Evolutionary conservation across 805 yeast species (phyloP), one percentile per base, ranked within the genome.

Genomic region (Schwanniomyces sp.): DNA sequence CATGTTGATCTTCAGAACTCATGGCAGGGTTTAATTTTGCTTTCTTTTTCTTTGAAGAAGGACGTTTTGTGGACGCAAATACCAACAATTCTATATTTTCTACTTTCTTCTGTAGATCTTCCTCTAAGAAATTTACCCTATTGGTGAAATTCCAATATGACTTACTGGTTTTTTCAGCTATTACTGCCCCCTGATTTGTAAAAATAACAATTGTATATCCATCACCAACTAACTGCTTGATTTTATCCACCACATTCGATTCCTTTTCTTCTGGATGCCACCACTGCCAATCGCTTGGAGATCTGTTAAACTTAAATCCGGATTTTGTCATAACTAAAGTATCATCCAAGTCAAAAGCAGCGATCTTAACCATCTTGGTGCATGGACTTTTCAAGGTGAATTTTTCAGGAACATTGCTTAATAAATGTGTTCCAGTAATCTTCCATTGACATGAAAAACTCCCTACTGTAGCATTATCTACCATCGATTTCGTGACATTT

Each of bases 281-380:
- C 66, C 84, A 75, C 57, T 72, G 70, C 98, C 98, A 92, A 63
- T 92, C 98, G 3, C 63, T 51, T 1, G 86, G 77, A 7, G 79
- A 69, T 21, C 75, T 65, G 0, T 90, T 75, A 59, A 84, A 89
- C 41, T 71, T 76, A 14, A 58, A 41, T 0, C 88, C 89, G 0
- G 88, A 76, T 58, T 80, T 84, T 0, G 96, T 84, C 12, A 62
- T 61, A 0, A 89, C 80, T 7, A 92, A 55, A 0, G 98, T 92
- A 7, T 81, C 85, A 69, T 92, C 99, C 43, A 92, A 70, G 63
- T 92, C 98, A 64, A 91, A 92, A 0, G 87, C 86, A 2, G 89
- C 89, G 1, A 86, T 56, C 37, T 72, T 74, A 2, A 69, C 48
- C 4, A 51, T 44, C 2, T 44, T 51, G 9, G 42, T 7, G 5